Evolutionary conservation across 495 filamentous ascomycete genomes (phyloP), one percentile per base, ranked within the genome.

Genomic region (Hypoxylon crocopeplum): DNA sequence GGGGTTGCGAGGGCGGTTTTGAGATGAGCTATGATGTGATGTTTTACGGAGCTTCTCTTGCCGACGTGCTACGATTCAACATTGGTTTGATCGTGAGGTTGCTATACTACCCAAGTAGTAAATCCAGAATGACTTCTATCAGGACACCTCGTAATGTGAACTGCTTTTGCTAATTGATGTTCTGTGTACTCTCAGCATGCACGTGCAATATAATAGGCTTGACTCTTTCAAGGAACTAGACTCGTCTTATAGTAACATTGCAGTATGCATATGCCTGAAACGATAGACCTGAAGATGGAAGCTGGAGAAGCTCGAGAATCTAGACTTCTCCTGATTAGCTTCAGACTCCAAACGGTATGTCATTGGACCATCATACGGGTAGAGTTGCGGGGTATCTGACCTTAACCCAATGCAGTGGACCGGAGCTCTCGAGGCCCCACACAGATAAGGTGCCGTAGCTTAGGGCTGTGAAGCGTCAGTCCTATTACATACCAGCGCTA

Each of bases 361-460:
- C 37, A 52, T 52, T 50, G 48, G 48, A 13, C 15, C 33, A 25
- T 10, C 5, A 5, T 10, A 29, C 25, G 10, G 5, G 32, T 36
- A 36, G 32, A 27, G 45, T 29, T 57, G 54, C 54, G 54, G 54
- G 54, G 54, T 57, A 48, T 12, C 41, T 25, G 17, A 49, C n/a
- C 7, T 12, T 25, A 32, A 24, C 25, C 40, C 37, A 17, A 45
- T 54, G 50, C 49, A 36, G 47, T 44, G 29, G 34, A 4, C 13
- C 16, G 22, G 29, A 48, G 25, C 17, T 24, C 11, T 12, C 7
- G 25, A 29, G 25, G 20, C 51, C 51, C 59, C 51, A 51, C 59
- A 19, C 48, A 56, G 59, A 48, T 56, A 46, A 58, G 55, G 32
- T 58, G 39, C 46, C 55, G 55, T 32, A 55, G 21, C 17, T 49